These are phyloP conservation scores for Citrus glauca DNA, from an alignment of 345 rosid genomes.

Conservation along the genomic window DNA sequence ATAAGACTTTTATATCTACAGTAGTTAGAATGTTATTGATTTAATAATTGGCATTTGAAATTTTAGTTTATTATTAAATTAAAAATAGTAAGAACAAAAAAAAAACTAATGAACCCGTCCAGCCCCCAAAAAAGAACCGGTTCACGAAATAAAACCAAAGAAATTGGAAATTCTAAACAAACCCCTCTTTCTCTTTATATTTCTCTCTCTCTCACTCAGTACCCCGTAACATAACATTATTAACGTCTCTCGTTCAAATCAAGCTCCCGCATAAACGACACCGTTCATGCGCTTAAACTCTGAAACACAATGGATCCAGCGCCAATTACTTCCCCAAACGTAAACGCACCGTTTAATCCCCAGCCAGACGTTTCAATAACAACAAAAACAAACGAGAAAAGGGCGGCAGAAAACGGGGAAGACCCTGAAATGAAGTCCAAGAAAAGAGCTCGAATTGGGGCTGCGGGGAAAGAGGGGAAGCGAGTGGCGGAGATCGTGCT, in stretches of 20 bases:
- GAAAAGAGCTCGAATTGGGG: constrained; percentile 36
- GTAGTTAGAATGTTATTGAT: too few relatives aligned
- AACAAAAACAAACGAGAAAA: constrained; percentile 13
- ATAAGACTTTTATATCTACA: too few relatives aligned
- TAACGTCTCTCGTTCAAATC: constrained; percentile 4
- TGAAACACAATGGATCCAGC: constrained; percentile 16
- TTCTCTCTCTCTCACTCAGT: constrained; percentile 12
- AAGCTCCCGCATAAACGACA: constrained; percentile 12
- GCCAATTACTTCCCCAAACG: background rate
- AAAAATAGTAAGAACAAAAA: too few relatives aligned
- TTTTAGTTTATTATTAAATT: too few relatives aligned
- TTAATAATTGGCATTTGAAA: too few relatives aligned
- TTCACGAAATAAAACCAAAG: background rate
- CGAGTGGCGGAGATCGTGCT: constrained; percentile 88
- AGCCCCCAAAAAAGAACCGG: background rate
- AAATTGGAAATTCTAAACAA: constrained; percentile 5
- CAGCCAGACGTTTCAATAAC: background rate
- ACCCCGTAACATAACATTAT: background rate
- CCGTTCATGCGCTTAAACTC: background rate
- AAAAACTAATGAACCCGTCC: too few relatives aligned
- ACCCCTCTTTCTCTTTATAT: constrained; percentile 13
- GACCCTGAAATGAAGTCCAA: background rate
- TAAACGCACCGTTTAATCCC: constrained; percentile 3
- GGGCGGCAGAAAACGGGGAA: constrained; percentile 21
- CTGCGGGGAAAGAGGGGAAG: constrained; percentile 22